Conservation (phyloP, 1,284 basidiomycete genomes). For the Rhizoctonia solani region DNA sequence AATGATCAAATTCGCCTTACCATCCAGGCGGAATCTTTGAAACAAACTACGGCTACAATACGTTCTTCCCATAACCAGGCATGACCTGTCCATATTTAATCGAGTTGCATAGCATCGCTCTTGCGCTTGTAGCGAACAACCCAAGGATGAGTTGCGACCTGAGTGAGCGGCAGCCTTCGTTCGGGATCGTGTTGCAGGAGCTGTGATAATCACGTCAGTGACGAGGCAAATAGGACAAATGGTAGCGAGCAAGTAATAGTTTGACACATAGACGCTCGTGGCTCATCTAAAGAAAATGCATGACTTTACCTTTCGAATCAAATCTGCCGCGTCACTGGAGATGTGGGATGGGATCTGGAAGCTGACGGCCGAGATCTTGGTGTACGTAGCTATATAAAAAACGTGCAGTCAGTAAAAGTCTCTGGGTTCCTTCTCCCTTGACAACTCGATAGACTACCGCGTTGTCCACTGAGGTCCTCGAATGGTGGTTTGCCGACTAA, state of each 20-base stretch:
- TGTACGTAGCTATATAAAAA: conserved; percentile 72
- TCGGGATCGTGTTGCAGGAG: conserved; percentile 86
- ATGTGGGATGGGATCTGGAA: conserved; percentile 72
- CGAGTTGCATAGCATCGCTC: neutral
- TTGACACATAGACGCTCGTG: conserved; percentile 22
- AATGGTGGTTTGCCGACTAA: conserved; percentile 92
- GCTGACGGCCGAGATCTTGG: conserved; percentile 81
- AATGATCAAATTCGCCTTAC: neutral
- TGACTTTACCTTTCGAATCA: conserved; percentile 60
- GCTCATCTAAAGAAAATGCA: conserved; percentile 39
- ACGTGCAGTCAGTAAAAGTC: neutral
- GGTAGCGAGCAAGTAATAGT: neutral
- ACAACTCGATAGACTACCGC: neutral
- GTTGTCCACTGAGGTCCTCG: conserved; percentile 75
- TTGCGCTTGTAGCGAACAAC: conserved; percentile 69
- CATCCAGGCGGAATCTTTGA: no score
- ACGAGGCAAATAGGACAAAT: neutral
- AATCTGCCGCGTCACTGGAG: conserved; percentile 66
- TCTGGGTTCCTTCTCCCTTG: neutral
- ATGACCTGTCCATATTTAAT: neutral
- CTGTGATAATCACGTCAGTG: conserved; percentile 51
- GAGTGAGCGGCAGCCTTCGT: conserved; percentile 75
- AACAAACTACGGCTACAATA: no score
- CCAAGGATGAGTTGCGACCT: conserved; percentile 92
- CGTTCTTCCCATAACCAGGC: no score